Base-by-base conservation (phyloP, 2,329 filamentous ascomycete species). In the Calonectria crousiana region DNA sequence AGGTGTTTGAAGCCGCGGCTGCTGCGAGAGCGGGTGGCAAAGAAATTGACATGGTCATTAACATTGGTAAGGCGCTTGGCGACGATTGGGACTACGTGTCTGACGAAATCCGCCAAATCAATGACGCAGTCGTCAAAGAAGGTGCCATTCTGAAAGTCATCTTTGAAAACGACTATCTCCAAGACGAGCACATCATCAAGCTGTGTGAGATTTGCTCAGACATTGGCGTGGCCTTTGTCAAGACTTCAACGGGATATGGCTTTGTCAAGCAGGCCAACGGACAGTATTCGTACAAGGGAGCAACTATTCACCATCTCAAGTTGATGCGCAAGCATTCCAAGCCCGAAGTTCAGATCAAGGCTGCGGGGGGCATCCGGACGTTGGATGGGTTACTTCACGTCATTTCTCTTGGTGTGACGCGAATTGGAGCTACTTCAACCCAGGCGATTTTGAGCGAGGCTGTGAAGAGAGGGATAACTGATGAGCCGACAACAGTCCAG, bases 41-140 rank as follows among this genome's bases (percentile, higher is more conserved):
- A 1, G 90, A 92, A 79, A 87, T 92, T 30, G 91, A 92, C 79
- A 89, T 92, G 88, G 90, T 92, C 1, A 84, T 92, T 75, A 92
- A 93, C 72, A 81, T 92, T 14, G 91, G 90, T 41, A 91, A 92
- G 76, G 90, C 85, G 0, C 86, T 92, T 0, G 83, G 88, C 20
- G 87, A 86, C 0, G 88, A 92, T 36, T 92, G 90, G 90, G 85
- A 85, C 9, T 92, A 91, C 74, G 89, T 92, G 16, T 77, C 81
- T 0, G 80, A 86, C 8, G 90, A 92, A 78, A 89, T 92, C 64
- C 78, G 82, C 0, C 78, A 81, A 36, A 82, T 92, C 74, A 91
- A 92, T 75, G 78, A 85, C 0, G 85, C 84, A 0, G 89, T 91
- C 4, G 78, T 80, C 0, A 78, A 80, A n/a, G 71, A 83, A 9